phyloP scores from a whole-genome alignment of 306 rosid genomes.

The Trichosanthes truncata region DNA sequence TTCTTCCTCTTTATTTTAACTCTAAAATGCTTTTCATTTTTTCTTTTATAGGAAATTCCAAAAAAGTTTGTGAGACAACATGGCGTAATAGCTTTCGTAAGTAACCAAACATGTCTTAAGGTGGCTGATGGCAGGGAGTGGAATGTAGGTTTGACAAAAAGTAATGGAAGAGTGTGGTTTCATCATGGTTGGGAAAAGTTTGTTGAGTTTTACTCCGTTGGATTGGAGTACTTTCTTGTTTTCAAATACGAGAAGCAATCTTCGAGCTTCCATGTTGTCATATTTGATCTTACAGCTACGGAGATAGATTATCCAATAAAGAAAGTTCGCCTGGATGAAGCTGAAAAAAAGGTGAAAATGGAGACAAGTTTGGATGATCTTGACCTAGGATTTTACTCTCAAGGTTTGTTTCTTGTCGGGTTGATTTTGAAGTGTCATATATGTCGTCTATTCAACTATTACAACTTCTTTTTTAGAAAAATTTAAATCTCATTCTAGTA shows the following conservation, averaged over 20 bases:
- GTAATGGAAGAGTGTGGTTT: not conserved
- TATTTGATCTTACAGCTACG: not conserved
- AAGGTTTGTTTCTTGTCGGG: not conserved
- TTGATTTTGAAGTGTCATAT: no score
- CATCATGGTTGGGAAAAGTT: conserved; percentile 12
- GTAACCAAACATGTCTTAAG: not conserved
- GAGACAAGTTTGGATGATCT: not conserved
- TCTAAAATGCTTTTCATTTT: not conserved
- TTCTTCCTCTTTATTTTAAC: not conserved
- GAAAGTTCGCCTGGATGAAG: not conserved
- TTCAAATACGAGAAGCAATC: conserved; percentile 6
- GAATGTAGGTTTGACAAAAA: not conserved
- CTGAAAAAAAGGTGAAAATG: not conserved
- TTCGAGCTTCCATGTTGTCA: not conserved
- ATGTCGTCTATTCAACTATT: no score
- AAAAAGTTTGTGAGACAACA: not conserved
- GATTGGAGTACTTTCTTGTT: not conserved
- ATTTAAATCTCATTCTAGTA: no score
- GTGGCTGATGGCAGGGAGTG: conserved; percentile 9
- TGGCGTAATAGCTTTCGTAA: not conserved
- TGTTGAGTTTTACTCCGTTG: not conserved
- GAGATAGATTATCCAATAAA: not conserved
- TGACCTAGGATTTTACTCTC: not conserved
- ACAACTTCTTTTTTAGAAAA: no score
- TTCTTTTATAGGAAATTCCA: conserved; percentile 6